A percentile compares a stretch with the other conserved stretches of the same genome.
Evolutionary conservation across 2,329 filamentous ascomycete species (phyloP).

Genomic region (Ceratocystiopsis sp.): DNA sequence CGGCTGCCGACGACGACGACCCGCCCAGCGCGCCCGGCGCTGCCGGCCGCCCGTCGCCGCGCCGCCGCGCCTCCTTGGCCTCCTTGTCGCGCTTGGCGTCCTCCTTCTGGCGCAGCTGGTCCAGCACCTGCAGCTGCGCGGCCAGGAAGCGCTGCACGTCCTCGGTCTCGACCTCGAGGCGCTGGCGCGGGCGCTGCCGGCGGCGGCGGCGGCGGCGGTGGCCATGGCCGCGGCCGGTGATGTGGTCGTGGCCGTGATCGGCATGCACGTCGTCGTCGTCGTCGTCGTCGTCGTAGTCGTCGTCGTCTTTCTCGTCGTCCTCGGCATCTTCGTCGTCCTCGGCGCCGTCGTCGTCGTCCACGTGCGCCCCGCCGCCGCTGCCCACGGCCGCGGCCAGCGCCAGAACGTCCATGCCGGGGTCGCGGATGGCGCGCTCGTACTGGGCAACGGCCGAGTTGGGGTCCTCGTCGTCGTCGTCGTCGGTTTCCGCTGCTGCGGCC

Average conservation of each 20-base stretch:
- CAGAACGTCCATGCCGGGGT: slow-evolving; percentile 49
- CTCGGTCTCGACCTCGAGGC: slow-evolving; percentile 46
- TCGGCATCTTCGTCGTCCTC: background rate
- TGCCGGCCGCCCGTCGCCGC: background rate
- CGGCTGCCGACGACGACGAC: slow-evolving; percentile 7
- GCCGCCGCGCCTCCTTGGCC: slow-evolving; percentile 18
- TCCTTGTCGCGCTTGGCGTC: slow-evolving; percentile 22
- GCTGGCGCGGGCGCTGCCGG: background rate
- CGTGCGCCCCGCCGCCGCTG: slow-evolving; percentile 10
- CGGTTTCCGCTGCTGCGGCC: slow-evolving; percentile 7
- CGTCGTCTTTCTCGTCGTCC: background rate
- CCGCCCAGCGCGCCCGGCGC: too few relatives aligned
- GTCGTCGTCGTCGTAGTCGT: background rate
- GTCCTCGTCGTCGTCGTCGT: slow-evolving; percentile 13
- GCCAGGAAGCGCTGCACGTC: slow-evolving; percentile 65
- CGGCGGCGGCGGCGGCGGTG: background rate
- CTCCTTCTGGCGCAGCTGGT: slow-evolving; percentile 36
- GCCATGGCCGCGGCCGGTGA: background rate
- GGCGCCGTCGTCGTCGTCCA: background rate
- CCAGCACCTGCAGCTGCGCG: slow-evolving; percentile 59
- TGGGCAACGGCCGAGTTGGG: slow-evolving; percentile 47
- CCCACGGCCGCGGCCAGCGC: slow-evolving; percentile 34
- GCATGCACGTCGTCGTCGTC: background rate
- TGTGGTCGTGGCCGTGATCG: background rate
- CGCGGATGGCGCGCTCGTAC: slow-evolving; percentile 66